Conservation (phyloP, 2,329 filamentous ascomycete genomes). For the Neofusicoccum kwambonambiense region DNA sequence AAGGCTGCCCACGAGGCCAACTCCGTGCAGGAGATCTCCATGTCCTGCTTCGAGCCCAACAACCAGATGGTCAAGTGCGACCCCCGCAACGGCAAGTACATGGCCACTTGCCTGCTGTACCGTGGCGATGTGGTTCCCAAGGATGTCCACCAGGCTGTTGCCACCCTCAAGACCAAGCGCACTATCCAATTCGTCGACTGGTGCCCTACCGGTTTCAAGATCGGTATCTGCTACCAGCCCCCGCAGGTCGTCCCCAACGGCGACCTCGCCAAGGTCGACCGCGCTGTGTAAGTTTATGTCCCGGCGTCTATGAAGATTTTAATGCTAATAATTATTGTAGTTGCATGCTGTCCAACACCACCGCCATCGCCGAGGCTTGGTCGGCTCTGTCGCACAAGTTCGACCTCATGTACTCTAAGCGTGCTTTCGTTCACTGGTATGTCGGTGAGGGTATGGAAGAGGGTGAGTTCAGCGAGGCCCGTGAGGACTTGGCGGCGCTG, state of each 20-base stretch:
- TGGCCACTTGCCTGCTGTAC: slow-evolving; percentile 71
- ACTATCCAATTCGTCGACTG: slow-evolving; percentile 74
- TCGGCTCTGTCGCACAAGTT: slow-evolving; percentile 72
- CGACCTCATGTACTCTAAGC: slow-evolving; percentile 77
- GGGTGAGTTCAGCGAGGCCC: slow-evolving; percentile 83
- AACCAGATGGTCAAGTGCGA: slow-evolving; percentile 78
- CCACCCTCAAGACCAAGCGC: slow-evolving; percentile 66
- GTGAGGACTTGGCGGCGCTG: slow-evolving; percentile 79
- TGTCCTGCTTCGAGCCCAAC: slow-evolving; percentile 65
- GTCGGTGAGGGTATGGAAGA: slow-evolving; percentile 92
- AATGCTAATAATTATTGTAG: neutral
- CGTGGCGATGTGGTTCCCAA: slow-evolving; percentile 69
- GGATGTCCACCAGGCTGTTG: slow-evolving; percentile 67
- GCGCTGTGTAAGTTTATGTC: slow-evolving; percentile 63
- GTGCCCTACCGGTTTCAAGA: slow-evolving; percentile 75
- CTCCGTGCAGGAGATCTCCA: slow-evolving; percentile 79
- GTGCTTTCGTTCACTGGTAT: slow-evolving; percentile 75
- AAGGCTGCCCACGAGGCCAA: slow-evolving; percentile 88
- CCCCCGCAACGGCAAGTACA: slow-evolving; percentile 73
- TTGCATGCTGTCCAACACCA: slow-evolving; percentile 74
- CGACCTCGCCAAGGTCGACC: slow-evolving; percentile 96
- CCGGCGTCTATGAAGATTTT: neutral
- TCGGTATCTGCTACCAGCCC: slow-evolving; percentile 81
- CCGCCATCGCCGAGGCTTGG: slow-evolving; percentile 72
- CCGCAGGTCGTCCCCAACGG: slow-evolving; percentile 95